Base-by-base conservation (phyloP, 2,329 filamentous ascomycete species). In the Bipolaris victoriae region DNA sequence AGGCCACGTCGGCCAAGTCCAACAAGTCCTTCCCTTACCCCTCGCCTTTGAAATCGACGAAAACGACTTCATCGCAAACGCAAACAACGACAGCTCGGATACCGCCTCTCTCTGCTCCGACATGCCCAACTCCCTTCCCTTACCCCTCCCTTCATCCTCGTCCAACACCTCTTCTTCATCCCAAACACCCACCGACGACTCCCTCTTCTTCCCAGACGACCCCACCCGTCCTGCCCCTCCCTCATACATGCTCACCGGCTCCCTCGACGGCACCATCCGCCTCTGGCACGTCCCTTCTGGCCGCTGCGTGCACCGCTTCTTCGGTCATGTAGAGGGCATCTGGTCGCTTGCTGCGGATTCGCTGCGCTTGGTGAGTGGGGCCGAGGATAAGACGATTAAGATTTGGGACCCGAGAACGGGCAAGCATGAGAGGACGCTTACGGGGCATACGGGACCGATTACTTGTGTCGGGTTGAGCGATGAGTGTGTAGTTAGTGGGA, bases 361-460 rank as follows among this genome's bases (percentile, higher is more conserved):
- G 1, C 80, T 98, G 18, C 87, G 95, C 10, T 87, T 97, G 15
- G 92, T 98, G 13, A 92, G 90, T 16, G 94, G 93, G 0, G 90
- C 91, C 10, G 92, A 98, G 75, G 95, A 99, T 77, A 88, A 91
- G 40, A 96, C 94, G 87, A 90, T 97, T 68, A 98, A 98, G 80
- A 87, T 91, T 31, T 99, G 95, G 95, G 94, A 98, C 77, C 90
- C 94, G 15, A 83, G 92, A 55, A 93, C 90, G 1, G 95, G 95
- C 26, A 92, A 90, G 71, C 97, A 93, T 76, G 93, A 98, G 75
- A 84, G 92, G 47, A 98, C 93, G 3, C 94, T 97, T 71, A 92
- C 91, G 2, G 93, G 93, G 0, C 95, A 98, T 76, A 86, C 88
- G 1, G 94, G 92, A 0, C 93, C 95, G 0, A 92, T 98, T 3